Conservation (phyloP, 768 basidiomycete genomes). For the Lactifluus pinguis region DNA sequence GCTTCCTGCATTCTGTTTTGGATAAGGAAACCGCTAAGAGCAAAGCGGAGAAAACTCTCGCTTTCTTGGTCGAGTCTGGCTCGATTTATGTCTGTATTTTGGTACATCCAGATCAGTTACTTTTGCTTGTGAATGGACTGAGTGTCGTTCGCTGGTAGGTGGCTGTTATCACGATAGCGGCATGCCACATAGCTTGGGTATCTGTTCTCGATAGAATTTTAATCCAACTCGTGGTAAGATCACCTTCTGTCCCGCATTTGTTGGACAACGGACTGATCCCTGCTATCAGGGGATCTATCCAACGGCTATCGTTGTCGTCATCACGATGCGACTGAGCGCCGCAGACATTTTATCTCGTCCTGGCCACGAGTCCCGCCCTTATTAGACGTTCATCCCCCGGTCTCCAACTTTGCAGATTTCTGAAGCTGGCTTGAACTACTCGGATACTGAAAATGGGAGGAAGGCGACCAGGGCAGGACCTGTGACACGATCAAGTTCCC, state of each 20-base stretch:
- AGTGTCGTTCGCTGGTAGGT: background rate
- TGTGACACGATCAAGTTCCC: too few relatives aligned
- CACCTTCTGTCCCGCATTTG: background rate
- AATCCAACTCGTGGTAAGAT: too few relatives aligned
- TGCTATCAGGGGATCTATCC: conserved; percentile 6
- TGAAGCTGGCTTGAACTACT: background rate
- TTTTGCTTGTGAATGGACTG: background rate
- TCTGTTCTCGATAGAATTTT: background rate
- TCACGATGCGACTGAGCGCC: conserved; percentile 7
- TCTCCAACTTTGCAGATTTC: background rate
- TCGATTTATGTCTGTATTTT: conserved; percentile 2
- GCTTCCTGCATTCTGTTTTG: too few relatives aligned
- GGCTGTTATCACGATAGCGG: background rate
- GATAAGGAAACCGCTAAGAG: too few relatives aligned
- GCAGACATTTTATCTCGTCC: background rate
- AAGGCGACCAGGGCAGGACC: background rate
- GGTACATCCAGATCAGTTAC: background rate
- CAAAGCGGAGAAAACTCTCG: too few relatives aligned
- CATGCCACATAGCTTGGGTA: background rate
- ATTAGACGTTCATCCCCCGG: background rate
- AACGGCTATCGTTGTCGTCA: conserved; percentile 2
- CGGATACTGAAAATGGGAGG: background rate
- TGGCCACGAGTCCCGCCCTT: background rate
- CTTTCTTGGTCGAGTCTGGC: conserved; percentile 6
- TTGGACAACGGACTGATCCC: background rate